Base-by-base conservation (phyloP, 1,284 basidiomycete species). In the Sporisorium exsertum region DNA sequence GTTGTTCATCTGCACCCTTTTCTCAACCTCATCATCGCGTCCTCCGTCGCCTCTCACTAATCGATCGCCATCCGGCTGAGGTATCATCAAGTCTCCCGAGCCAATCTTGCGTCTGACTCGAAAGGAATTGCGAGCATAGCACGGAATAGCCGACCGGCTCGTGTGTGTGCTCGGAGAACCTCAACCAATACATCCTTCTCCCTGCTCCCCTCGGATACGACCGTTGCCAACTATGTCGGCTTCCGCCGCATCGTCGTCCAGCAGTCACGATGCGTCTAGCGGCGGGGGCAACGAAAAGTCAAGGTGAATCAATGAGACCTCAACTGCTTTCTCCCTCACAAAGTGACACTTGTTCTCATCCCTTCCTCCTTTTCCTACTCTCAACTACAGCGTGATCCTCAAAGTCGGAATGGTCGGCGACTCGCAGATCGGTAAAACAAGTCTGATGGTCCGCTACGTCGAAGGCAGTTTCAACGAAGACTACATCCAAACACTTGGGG, bases 371-470 rank as follows among this genome's bases (percentile, higher is more conserved):
- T 46, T 18, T 26, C 20, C 8, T 12, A 16, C 18, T 50, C 29
- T 50, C 20, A 12, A 15, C n/a, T 8, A 32, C 66, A 79, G 78
- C 56, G 94, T 97, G 81, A 93, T 96, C 64, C 92, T 97, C 87
- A 97, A 99, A 87, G 95, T 98, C 59, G 95, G 95, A 64, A 97
- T 98, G 95, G 94, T 99, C 42, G 96, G 96, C 58, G 96, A 99
- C 88, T 94, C 94, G 81, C 95, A 97, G 88, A 97, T 98, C 84
- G 95, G 95, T 79, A 97, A 97, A 89, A 97, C 95, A 69, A 94
- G 92, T 87, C 89, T 97, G 84, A 97, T 97, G 95, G 95, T 97
- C 84, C 95, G 96, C 88, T 77, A 81, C 54, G 76, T 80, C 58
- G 79, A 79, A 58, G 77, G 75, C n/a, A 78, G 35, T 37, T 77